Evolutionary conservation across 371 early-diverging fungal genomes (phyloP).

Genomic region (Rhizopus sp.): DNA sequence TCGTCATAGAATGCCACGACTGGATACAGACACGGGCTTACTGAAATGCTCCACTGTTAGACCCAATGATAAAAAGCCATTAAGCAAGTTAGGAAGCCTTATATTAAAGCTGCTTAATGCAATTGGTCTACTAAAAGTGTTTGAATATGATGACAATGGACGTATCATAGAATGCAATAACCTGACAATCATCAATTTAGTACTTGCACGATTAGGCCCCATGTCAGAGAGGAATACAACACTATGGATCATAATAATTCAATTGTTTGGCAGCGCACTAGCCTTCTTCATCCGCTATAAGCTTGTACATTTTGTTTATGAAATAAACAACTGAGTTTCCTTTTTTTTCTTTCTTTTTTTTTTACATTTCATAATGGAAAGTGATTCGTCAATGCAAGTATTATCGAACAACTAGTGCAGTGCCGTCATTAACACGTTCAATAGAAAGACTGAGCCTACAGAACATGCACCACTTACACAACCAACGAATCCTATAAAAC

Average conservation of each 20-base stretch:
- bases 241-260: constrained; percentile 60
- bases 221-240: constrained; percentile 73
- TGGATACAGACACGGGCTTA: constrained; percentile 53
- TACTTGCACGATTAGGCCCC: constrained; percentile 77
- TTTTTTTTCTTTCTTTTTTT: constrained; percentile 2
- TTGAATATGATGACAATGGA: constrained; percentile 65
- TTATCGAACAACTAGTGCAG: no score
- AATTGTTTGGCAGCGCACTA: constrained; percentile 61
- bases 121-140: constrained; percentile 49
- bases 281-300: constrained; percentile 80
- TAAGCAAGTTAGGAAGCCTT: constrained; percentile 35
- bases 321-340: constrained; percentile 11
- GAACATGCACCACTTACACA: background rate
- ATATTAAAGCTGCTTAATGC: constrained; percentile 39
- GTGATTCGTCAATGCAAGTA: no score
- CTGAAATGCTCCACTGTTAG: constrained; percentile 48
- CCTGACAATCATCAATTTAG: constrained; percentile 89
- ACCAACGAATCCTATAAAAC: background rate
- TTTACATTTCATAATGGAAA: background rate
- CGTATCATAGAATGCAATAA: constrained; percentile 71
- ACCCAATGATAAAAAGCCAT: constrained; percentile 33
- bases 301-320: constrained; percentile 77
- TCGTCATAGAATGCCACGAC: constrained; percentile 92
- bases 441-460: background rate
- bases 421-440: no score